phyloP scores from a whole-genome alignment of 2,329 filamentous ascomycete species.

The Alternaria postmessia region DNA sequence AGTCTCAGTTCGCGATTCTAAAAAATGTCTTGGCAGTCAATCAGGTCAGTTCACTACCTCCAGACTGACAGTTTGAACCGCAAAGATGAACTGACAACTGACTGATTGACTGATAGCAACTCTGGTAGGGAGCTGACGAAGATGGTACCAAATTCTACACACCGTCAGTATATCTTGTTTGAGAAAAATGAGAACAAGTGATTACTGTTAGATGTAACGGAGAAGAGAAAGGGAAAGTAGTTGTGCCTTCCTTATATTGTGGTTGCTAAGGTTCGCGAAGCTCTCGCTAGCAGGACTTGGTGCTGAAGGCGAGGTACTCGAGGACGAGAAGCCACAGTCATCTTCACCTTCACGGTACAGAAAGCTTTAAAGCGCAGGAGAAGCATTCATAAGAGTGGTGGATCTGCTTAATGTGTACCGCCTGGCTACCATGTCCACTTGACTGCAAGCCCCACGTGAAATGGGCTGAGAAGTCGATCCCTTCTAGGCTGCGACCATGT shows the following conservation, averaged over 20 bases:
- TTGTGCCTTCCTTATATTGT: no score
- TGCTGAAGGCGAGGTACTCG: background rate
- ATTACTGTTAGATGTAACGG: no score
- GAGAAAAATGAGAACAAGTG: no score
- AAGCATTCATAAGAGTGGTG: background rate
- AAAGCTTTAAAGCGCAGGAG: background rate
- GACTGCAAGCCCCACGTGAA: background rate
- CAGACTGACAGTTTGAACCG: no score
- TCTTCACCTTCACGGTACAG: background rate
- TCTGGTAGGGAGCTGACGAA: background rate
- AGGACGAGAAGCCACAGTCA: background rate
- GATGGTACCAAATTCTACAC: no score
- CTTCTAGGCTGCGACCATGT: constrained; percentile 22
- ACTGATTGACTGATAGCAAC: no score
- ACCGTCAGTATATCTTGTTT: no score
- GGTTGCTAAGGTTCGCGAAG: background rate
- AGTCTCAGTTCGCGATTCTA: no score
- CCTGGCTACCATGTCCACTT: background rate
- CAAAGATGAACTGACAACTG: no score
- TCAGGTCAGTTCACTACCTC: no score
- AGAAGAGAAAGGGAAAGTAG: no score
- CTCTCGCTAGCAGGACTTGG: background rate
- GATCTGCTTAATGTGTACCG: background rate
- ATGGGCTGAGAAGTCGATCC: background rate
- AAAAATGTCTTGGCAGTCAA: no score